Percentiles rank a stretch among this genome's conserved stretches.
Conservation (phyloP, 2,329 filamentous ascomycete species). For the Arthrobotrys sinensis region DNA sequence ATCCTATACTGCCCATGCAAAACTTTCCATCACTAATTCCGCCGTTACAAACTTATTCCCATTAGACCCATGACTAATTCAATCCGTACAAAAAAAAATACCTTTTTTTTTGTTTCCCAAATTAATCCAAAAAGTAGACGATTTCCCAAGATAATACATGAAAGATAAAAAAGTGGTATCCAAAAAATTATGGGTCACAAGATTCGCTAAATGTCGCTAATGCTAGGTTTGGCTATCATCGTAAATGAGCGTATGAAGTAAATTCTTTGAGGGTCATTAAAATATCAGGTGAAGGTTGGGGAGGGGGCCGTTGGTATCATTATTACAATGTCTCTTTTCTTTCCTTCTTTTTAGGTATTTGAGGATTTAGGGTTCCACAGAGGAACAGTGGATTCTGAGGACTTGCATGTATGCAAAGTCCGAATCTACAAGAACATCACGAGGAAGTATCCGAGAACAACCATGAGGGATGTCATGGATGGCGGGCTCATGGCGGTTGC, state of each 20-base stretch:
- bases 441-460: conserved; percentile 47
- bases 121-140: conserved; percentile 34
- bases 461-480: conserved; percentile 31
- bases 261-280: conserved; percentile 51
- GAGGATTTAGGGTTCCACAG: background rate
- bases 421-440: conserved; percentile 45
- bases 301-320: conserved; percentile 56
- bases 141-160: conserved; percentile 47
- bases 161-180: conserved; percentile 37
- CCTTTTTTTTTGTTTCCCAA: conserved; percentile 11
- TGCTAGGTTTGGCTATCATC: conserved; percentile 32
- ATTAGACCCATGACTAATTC: conserved; percentile 46
- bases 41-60: conserved; percentile 11
- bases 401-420: conserved; percentile 1
- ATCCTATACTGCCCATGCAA: conserved; percentile 6
- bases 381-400: background rate
- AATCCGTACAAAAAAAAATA: conserved; percentile 24
- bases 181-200: conserved; percentile 39
- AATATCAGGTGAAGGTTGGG: conserved; percentile 25
- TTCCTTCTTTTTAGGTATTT: conserved; percentile 19
- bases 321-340: conserved; percentile 45
- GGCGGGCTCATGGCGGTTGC: conserved; percentile 40
- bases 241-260: conserved; percentile 57
- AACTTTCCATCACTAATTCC: conserved; percentile 28
- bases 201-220: conserved; percentile 57